These are phyloP conservation scores for Mycena rebaudengoi DNA, from an alignment of 768 basidiomycete genomes.

Conservation along the genomic window DNA sequence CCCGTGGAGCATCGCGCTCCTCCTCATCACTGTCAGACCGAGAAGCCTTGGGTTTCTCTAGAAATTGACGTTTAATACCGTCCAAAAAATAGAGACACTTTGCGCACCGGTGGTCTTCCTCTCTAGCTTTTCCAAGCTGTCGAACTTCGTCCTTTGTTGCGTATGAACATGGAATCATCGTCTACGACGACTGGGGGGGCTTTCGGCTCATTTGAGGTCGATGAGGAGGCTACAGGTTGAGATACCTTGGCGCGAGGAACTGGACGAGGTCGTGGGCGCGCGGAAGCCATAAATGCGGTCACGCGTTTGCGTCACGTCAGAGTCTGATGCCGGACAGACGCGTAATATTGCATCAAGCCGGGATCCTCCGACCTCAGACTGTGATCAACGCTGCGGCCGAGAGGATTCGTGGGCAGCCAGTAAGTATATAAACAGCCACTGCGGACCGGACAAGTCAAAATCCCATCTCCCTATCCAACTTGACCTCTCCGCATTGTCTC, in stretches of 20 bases:
- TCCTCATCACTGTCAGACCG: constrained; percentile 38
- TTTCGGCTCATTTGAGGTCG: constrained; percentile 19
- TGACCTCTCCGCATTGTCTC: not conserved
- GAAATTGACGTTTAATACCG: not conserved
- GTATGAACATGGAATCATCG: constrained; percentile 75
- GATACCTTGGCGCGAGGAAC: constrained; percentile 48
- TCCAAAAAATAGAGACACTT: no score
- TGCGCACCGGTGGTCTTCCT: constrained; percentile 40
- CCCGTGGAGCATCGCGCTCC: constrained; percentile 40
- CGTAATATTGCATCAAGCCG: not conserved
- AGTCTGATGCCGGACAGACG: not conserved
- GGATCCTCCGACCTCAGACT: not conserved
- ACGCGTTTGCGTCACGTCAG: not conserved
- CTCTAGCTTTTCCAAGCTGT: constrained; percentile 69
- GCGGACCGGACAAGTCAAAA: not conserved
- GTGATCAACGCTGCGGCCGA: constrained; percentile 14
- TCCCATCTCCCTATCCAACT: not conserved
- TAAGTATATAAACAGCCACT: not conserved
- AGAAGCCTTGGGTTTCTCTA: constrained; percentile 19
- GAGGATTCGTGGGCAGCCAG: constrained; percentile 7
- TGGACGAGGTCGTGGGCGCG: constrained; percentile 65
- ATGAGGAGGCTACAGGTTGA: constrained; percentile 30
- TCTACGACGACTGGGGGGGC: constrained; percentile 49
- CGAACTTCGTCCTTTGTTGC: constrained; percentile 65
- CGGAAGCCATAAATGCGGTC: constrained; percentile 25